Evolutionary conservation across 345 rosid species (phyloP).

Genomic region (Dovyalis caffra): DNA sequence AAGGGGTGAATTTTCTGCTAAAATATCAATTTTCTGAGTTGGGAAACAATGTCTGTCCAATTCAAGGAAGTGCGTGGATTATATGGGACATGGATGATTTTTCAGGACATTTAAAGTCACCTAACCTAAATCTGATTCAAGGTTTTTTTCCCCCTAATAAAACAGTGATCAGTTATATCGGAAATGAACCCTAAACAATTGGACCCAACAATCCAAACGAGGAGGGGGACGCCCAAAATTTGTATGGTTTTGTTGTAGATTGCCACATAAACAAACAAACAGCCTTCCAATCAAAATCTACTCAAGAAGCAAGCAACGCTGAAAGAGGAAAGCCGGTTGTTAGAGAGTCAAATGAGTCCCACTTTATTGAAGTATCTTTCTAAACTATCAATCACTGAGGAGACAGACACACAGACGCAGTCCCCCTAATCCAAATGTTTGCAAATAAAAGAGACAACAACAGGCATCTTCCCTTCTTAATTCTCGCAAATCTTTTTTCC

Average conservation of each 20-base stretch:
- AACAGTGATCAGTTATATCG: too few species aligned
- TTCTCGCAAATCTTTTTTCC: not conserved
- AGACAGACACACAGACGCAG: not conserved
- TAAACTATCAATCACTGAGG: not conserved
- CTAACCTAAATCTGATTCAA: too few species aligned
- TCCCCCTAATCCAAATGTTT: not conserved
- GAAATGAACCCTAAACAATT: too few species aligned
- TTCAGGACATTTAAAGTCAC: too few species aligned
- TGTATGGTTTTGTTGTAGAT: too few species aligned
- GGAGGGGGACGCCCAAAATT: not conserved
- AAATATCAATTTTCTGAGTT: not conserved
- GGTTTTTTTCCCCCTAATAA: too few species aligned
- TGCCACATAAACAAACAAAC: too few species aligned
- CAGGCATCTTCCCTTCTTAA: slow-evolving; percentile 6
- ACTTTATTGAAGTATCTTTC: not conserved
- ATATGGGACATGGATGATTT: too few species aligned
- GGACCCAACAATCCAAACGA: too few species aligned
- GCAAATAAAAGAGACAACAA: slow-evolving; percentile 26
- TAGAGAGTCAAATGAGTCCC: slow-evolving; percentile 26
- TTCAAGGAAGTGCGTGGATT: not conserved
- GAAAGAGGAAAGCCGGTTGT: slow-evolving; percentile 6
- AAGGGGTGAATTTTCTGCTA: not conserved
- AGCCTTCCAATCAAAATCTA: not conserved
- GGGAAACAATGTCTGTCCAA: not conserved
- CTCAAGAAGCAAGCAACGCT: not conserved